phyloP scores from a whole-genome alignment of 768 basidiomycete genomes.

The Hysterangium stoloniferum region DNA sequence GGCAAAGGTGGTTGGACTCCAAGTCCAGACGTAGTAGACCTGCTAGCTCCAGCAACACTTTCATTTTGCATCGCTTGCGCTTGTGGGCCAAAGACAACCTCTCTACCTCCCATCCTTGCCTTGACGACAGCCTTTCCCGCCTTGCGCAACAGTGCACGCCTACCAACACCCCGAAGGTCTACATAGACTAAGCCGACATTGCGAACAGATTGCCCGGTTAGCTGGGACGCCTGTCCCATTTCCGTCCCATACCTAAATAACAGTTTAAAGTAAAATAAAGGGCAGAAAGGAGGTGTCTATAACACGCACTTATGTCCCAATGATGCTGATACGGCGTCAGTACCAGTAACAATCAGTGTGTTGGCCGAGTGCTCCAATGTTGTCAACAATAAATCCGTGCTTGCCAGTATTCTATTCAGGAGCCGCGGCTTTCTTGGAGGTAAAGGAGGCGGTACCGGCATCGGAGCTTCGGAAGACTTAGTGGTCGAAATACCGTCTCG shows the following conservation, averaged over 20 bases:
- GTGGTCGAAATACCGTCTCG: neutral
- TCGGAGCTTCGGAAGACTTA: neutral
- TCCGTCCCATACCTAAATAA: constrained; percentile 50
- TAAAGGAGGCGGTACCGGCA: constrained; percentile 7
- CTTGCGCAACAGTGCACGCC: constrained; percentile 58
- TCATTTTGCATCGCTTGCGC: neutral
- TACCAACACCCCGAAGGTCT: constrained; percentile 64
- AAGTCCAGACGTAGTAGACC: no score
- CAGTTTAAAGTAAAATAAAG: neutral
- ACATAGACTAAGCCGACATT: constrained; percentile 75
- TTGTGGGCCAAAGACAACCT: constrained; percentile 12
- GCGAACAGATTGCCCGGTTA: constrained; percentile 56
- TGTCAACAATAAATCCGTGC: constrained; percentile 58
- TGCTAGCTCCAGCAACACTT: no score
- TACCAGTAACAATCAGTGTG: constrained; percentile 43
- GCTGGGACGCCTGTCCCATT: constrained; percentile 48
- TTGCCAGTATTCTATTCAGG: constrained; percentile 43
- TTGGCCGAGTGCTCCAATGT: constrained; percentile 54
- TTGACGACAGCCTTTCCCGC: constrained; percentile 53
- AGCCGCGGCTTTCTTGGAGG: constrained; percentile 14
- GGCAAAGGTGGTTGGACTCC: no score
- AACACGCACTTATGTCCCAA: constrained; percentile 47
- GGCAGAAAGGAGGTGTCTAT: neutral
- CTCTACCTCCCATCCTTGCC: constrained; percentile 26
- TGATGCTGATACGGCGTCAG: constrained; percentile 39